These are phyloP conservation scores for Calocybe gambosa DNA, from an alignment of 1,284 basidiomycete species.

Conservation along the genomic window DNA sequence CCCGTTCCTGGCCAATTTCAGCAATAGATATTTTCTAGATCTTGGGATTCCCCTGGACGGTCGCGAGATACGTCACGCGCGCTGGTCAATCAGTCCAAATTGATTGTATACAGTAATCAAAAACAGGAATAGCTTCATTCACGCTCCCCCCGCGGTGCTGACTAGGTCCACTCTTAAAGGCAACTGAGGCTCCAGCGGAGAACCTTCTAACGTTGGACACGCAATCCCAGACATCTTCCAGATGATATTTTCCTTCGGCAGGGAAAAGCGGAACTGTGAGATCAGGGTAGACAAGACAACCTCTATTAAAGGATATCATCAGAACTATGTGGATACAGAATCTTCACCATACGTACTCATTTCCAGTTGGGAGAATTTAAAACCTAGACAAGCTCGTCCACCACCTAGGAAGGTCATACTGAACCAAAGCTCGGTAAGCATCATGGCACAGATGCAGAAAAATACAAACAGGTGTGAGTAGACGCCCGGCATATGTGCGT, in stretches of 20 bases:
- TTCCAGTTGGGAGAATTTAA: constrained; percentile 26
- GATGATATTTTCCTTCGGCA: constrained; percentile 5
- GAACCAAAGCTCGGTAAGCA: background rate
- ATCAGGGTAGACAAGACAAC: constrained; percentile 8
- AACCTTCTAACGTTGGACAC: constrained; percentile 5
- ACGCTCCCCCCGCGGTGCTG: too few species aligned
- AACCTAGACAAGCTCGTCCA: constrained; percentile 23
- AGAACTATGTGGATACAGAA: background rate
- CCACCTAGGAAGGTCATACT: constrained; percentile 25
- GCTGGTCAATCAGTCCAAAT: too few species aligned
- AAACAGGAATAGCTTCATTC: too few species aligned
- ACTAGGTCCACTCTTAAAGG: constrained; percentile 5
- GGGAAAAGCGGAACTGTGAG: constrained; percentile 10
- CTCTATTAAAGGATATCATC: background rate
- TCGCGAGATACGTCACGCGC: too few species aligned
- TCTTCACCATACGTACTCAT: constrained; percentile 16
- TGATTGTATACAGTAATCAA: too few species aligned
- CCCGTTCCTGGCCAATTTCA: too few species aligned
- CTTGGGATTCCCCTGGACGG: too few species aligned
- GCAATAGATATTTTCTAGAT: too few species aligned
- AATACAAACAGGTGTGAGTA: background rate
- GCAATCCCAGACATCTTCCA: constrained; percentile 6
- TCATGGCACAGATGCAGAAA: background rate
- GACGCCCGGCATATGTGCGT: background rate
- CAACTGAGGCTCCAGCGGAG: background rate